phyloP scores from a whole-genome alignment of 306 rosid species.

The Lithocarpus polystachyus region DNA sequence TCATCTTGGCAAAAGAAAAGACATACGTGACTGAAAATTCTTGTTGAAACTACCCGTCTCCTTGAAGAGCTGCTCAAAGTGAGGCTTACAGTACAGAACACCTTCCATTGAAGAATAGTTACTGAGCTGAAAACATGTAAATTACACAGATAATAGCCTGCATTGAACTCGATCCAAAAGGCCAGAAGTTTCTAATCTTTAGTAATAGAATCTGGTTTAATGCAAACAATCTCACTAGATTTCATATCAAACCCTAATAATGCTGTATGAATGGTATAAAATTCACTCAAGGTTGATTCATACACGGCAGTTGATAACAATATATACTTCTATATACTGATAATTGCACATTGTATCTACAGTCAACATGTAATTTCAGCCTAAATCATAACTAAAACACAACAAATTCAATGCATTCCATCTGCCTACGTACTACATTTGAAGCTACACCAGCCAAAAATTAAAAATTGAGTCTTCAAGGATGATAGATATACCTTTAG shows the following conservation, averaged over 20 bases:
- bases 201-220: background rate
- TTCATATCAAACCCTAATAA: background rate
- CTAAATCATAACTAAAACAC: conserved; percentile 4
- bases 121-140: conserved; percentile 69
- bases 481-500: conserved; percentile 52
- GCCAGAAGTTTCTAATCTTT: background rate
- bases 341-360: background rate
- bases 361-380: background rate
- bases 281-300: background rate
- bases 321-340: background rate
- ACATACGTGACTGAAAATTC: conserved; percentile 84
- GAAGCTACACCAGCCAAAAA: conserved; percentile 14
- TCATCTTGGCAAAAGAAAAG: conserved; percentile 11
- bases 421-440: background rate
- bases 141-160: background rate
- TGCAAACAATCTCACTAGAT: background rate
- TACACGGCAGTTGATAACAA: background rate
- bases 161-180: conserved; percentile 18
- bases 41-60: conserved; percentile 79
- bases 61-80: conserved; percentile 94
- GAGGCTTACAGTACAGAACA: conserved; percentile 88
- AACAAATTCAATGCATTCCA: background rate
- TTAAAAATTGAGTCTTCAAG: background rate
- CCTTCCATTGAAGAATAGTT: conserved; percentile 97
- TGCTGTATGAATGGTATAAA: background rate